Evolutionary conservation across 2,329 filamentous ascomycete genomes (phyloP).

Genomic region (Fusarium sp.): DNA sequence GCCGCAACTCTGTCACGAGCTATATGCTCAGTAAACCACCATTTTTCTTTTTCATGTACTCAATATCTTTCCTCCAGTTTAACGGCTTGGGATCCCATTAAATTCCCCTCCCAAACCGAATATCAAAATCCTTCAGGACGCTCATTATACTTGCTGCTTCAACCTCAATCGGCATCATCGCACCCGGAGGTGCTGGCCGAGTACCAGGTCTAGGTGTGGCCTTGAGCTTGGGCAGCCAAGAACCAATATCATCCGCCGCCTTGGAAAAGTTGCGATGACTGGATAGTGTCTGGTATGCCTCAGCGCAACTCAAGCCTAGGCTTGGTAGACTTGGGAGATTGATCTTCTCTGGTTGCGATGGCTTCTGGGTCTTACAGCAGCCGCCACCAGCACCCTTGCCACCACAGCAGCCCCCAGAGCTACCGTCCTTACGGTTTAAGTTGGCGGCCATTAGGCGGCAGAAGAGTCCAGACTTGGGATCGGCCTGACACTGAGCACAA

Average conservation of each 20-base stretch:
- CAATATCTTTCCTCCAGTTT: slow-evolving; percentile 12
- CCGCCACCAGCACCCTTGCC: slow-evolving; percentile 66
- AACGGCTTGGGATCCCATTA: slow-evolving; percentile 37
- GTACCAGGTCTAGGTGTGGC: slow-evolving; percentile 56
- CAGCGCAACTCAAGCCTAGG: slow-evolving; percentile 75
- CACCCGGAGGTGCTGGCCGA: slow-evolving; percentile 45
- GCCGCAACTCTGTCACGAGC: slow-evolving; percentile 11
- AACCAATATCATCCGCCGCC: slow-evolving; percentile 76
- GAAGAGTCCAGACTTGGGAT: slow-evolving; percentile 83
- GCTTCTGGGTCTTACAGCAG: slow-evolving; percentile 64
- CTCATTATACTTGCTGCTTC: slow-evolving; percentile 87
- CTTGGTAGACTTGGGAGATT: slow-evolving; percentile 50
- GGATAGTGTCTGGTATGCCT: slow-evolving; percentile 80
- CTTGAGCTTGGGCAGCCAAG: slow-evolving; percentile 77
- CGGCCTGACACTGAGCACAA: slow-evolving; percentile 78
- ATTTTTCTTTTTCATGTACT: slow-evolving; percentile 10
- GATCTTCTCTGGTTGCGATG: slow-evolving; percentile 45
- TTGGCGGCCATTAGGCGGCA: slow-evolving; percentile 81
- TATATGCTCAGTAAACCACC: slow-evolving; percentile 12
- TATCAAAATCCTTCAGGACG: slow-evolving; percentile 82
- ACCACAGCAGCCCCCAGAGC: slow-evolving; percentile 67
- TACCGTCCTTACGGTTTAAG: slow-evolving; percentile 54
- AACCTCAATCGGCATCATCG: slow-evolving; percentile 73
- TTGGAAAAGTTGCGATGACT: slow-evolving; percentile 79
- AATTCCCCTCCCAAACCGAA: slow-evolving; percentile 67